Percentiles rank a stretch among this genome's conserved stretches.
Evolutionary conservation across 2,329 filamentous ascomycete species (phyloP).

Genomic region (Cryphonectria japonica): DNA sequence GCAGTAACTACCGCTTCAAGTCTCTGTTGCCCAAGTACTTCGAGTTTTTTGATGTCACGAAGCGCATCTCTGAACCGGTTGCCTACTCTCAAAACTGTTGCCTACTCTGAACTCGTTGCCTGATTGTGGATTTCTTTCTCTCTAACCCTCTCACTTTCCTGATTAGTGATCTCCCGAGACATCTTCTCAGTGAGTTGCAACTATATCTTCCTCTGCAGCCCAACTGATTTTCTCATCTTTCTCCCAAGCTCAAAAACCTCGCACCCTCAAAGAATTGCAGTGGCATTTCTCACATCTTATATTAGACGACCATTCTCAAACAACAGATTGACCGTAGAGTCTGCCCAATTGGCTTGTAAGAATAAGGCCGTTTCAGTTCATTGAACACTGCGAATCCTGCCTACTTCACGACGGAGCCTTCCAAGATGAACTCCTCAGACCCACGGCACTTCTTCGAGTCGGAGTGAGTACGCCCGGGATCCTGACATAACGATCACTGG

Average conservation of each 20-base stretch:
- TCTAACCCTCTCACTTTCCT: too few species aligned
- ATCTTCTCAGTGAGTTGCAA: neutral
- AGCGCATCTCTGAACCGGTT: neutral
- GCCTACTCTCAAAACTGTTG: too few species aligned
- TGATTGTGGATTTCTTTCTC: neutral
- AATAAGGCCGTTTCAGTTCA: neutral
- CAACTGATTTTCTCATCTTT: neutral
- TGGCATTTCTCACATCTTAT: neutral
- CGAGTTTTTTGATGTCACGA: neutral
- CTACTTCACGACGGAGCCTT: neutral
- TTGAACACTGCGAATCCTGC: neutral
- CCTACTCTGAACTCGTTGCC: neutral
- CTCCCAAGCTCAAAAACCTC: neutral
- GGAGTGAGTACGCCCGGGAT: conserved; percentile 61
- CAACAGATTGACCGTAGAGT: neutral
- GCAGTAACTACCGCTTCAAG: neutral
- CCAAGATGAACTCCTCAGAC: conserved; percentile 71
- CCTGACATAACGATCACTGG: conserved; percentile 33
- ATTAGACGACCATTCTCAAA: neutral
- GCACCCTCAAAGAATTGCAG: neutral
- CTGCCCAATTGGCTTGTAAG: neutral
- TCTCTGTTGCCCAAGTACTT: neutral
- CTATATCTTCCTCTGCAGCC: neutral
- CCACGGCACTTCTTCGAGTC: conserved; percentile 90
- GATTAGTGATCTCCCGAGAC: neutral